Percentiles rank a stretch among this genome's conserved stretches.
phyloP scores from a whole-genome alignment of 108 stramenopile genomes.

The Skeletonema tropicum region DNA sequence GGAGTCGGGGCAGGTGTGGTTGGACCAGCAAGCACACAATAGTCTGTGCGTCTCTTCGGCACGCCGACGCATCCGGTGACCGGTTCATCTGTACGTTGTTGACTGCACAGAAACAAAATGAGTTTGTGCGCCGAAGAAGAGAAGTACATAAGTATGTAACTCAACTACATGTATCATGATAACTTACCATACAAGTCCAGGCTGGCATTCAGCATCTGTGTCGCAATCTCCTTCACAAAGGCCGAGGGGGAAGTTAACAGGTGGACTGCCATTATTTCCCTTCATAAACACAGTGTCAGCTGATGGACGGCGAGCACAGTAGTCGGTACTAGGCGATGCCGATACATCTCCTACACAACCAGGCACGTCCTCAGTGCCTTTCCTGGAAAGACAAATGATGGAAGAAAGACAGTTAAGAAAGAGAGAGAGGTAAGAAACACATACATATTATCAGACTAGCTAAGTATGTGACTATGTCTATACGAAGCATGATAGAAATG shows the following conservation, averaged over 20 bases:
- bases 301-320: not conserved
- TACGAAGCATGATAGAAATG: not conserved
- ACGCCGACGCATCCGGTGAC: not conserved
- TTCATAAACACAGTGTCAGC: not conserved
- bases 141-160: no score
- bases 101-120: not conserved
- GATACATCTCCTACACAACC: not conserved
- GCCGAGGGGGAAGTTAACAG: constrained; percentile 1
- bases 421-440: no score
- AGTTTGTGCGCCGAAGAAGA: not conserved
- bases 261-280: constrained; percentile 12
- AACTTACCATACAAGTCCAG: not conserved
- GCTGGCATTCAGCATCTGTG: constrained; percentile 7
- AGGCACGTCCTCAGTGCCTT: not conserved
- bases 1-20: not conserved
- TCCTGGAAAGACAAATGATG: no score
- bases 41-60: not conserved
- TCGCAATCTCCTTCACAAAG: constrained; percentile 28
- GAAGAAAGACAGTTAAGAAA: no score
- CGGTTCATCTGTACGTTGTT: not conserved
- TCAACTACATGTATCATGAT: no score
- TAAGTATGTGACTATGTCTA: not conserved
- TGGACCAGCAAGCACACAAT: not conserved
- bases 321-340: not conserved
- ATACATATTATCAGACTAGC: no score